Evolutionary conservation across 2,329 filamentous ascomycete genomes (phyloP), one percentile per base, ranked within the genome.

Genomic region (Talaromyces sp.): DNA sequence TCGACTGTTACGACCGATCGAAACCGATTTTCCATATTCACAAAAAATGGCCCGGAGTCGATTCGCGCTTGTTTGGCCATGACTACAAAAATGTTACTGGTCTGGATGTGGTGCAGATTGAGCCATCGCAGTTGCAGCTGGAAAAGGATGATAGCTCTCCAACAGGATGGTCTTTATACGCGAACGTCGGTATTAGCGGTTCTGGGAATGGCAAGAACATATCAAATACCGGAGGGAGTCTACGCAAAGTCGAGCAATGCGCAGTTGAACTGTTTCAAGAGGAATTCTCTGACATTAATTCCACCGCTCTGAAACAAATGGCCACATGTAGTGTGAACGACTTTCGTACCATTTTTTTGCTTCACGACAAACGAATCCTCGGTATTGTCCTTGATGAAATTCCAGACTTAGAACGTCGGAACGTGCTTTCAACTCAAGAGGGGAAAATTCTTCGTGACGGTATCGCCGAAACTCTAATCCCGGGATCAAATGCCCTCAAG

Each of bases 331-430:
- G 73, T 45, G 71, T 74, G 31, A 76, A 77, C 50, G 74, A 77
- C 43, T 68, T 77, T 59, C 71, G 75, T n/a, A 71, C 68, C 8
- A 67, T 74, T 0, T 64, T 73, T 7, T 67, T 77, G 1, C 69
- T 71, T 3, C 74, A 76, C 45, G 75, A 77, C 45, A 77, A 76
- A 66, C 41, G 75, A 37, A 73, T 77, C 68, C 67, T 77, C 3
- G 72, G 76, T 4, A 67, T 79, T 41, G 67, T 77, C 31, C 62
- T 70, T n/a, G 66, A 78, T 61, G 58, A 65, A 57, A 54, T 65
- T 6, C 7, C 63, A 3, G 57, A 41, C 13, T 41, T 77, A 9
- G 68, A 72, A 5, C 22, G 43, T 3, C 47, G 67, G 19, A 68
- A 69, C 0, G 54, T 73, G 0, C 47, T 76, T 2, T 65, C 64